Evolutionary conservation across 352 stramenopile genomes (phyloP).

Genomic region (Globisporangium middletonii): DNA sequence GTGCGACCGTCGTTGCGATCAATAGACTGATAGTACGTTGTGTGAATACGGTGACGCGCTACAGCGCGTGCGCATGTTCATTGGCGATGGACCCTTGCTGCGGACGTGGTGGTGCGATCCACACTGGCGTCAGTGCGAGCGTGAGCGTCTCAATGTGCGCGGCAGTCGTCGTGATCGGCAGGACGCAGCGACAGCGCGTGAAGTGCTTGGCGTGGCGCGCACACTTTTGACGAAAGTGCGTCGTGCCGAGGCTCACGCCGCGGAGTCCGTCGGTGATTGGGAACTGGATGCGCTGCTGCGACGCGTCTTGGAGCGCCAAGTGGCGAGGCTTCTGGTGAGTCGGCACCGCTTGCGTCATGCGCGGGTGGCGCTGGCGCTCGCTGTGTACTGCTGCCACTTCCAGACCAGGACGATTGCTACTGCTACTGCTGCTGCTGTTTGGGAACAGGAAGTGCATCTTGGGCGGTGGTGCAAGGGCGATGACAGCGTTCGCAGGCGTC

Average conservation of each 20-base stretch:
- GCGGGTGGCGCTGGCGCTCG: neutral
- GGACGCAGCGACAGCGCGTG: constrained; percentile 54
- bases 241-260: constrained; percentile 44
- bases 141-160: constrained; percentile 49
- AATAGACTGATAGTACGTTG: neutral
- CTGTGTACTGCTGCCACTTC: neutral
- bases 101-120: neutral
- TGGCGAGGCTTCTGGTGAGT: neutral
- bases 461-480: constrained; percentile 41
- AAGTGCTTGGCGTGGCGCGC: constrained; percentile 39
- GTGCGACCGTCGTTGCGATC: neutral
- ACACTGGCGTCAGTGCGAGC: constrained; percentile 24
- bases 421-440: neutral
- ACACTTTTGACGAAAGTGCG: constrained; percentile 54
- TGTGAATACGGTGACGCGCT: neutral
- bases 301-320: neutral
- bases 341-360: constrained; percentile 12
- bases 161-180: constrained; percentile 44
- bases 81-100: no score
- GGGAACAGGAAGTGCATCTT: constrained; percentile 29
- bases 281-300: constrained; percentile 20
- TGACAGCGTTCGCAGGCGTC: constrained; percentile 21
- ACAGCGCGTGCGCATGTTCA: no score
- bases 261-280: constrained; percentile 42
- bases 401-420: neutral